Evolutionary conservation across 1,284 basidiomycete species (phyloP).

Genomic region (Melampsora larici-populina): DNA sequence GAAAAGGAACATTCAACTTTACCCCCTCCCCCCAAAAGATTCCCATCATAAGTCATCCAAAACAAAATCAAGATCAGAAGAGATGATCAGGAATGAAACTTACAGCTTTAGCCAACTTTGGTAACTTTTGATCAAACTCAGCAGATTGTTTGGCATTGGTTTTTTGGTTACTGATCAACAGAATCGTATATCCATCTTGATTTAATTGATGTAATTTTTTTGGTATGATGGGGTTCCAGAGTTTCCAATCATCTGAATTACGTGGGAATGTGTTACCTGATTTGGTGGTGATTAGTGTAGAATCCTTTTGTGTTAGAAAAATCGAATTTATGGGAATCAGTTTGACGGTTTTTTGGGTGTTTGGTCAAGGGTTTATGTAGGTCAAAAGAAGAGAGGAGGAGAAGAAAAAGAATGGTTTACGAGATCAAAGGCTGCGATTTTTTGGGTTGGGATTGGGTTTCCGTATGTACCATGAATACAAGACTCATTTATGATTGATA

Average conservation of each 20-base stretch:
- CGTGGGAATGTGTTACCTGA: slow-evolving; percentile 59
- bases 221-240: slow-evolving; percentile 71
- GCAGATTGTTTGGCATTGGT: slow-evolving; percentile 60
- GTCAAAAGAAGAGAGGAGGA: too few relatives aligned
- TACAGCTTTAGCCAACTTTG: slow-evolving; percentile 66
- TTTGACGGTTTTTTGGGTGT: too few relatives aligned
- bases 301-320: slow-evolving; percentile 62
- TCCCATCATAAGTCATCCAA: too few relatives aligned
- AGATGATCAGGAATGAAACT: slow-evolving; percentile 47
- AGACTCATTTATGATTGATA: slow-evolving; percentile 19
- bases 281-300: slow-evolving; percentile 71
- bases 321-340: too few relatives aligned
- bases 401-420: too few relatives aligned
- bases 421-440: slow-evolving; percentile 42
- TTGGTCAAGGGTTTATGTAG: too few relatives aligned
- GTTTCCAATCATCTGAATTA: slow-evolving; percentile 64
- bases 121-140: slow-evolving; percentile 73
- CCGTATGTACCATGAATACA: slow-evolving; percentile 35
- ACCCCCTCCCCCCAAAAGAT: slow-evolving; percentile 26
- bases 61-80: slow-evolving; percentile 7
- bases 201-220: slow-evolving; percentile 63
- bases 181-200: slow-evolving; percentile 61
- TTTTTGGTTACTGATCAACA: slow-evolving; percentile 26
- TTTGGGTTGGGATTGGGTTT: slow-evolving; percentile 23
- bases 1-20: slow-evolving; percentile 73